These are phyloP conservation scores for Alternaria sp. DNA, from an alignment of 2,329 filamentous ascomycete species.

Conservation along the genomic window DNA sequence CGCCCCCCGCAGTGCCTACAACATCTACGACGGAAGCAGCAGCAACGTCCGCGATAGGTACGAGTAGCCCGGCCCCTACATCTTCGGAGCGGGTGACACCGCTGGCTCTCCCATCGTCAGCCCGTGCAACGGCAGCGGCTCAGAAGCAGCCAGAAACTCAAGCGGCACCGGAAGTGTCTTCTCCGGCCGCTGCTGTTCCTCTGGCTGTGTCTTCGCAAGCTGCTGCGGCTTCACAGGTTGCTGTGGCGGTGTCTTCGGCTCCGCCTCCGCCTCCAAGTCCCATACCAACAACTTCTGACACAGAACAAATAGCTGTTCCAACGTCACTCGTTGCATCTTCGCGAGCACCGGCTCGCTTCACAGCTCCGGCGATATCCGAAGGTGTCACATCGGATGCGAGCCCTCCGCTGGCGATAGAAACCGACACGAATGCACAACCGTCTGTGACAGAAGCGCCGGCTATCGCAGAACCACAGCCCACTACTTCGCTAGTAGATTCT, in stretches of 20 bases:
- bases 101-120: slow-evolving; percentile 30
- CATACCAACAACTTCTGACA: slow-evolving; percentile 41
- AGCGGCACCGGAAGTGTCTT: slow-evolving; percentile 3
- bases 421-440: slow-evolving; percentile 14
- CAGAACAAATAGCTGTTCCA: slow-evolving; percentile 32
- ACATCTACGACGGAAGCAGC: slow-evolving; percentile 33
- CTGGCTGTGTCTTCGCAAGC: background rate
- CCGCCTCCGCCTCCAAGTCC: slow-evolving; percentile 20
- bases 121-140: slow-evolving; percentile 15
- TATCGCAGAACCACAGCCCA: slow-evolving; percentile 19
- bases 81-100: slow-evolving; percentile 27
- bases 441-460: slow-evolving; percentile 18
- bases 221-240: slow-evolving; percentile 16
- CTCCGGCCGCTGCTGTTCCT: background rate
- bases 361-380: slow-evolving; percentile 19
- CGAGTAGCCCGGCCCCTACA: slow-evolving; percentile 38
- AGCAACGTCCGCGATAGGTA: slow-evolving; percentile 44
- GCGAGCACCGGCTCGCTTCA: slow-evolving; percentile 7
- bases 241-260: slow-evolving; percentile 13
- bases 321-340: slow-evolving; percentile 19
- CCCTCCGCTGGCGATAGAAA: slow-evolving; percentile 18
- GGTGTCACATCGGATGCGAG: slow-evolving; percentile 18
- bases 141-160: background rate
- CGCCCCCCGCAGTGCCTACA: slow-evolving; percentile 25
- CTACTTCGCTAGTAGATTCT: slow-evolving; percentile 21